Conservation (phyloP, 352 stramenopile species). For the Pythium apleroticum region DNA sequence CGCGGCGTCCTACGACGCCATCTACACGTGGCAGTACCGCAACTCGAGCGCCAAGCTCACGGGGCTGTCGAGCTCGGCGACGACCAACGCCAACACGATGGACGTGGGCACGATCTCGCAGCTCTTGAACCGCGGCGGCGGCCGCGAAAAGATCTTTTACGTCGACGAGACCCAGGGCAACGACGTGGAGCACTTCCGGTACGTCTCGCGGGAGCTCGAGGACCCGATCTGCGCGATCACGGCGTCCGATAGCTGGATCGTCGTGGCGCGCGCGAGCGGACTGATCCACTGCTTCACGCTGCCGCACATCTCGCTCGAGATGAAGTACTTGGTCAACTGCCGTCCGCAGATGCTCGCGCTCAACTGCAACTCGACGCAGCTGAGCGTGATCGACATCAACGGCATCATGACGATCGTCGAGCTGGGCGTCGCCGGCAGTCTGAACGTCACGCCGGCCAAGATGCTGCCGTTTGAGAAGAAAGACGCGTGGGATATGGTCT, state of each 20-base stretch:
- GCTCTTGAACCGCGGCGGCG: slow-evolving; percentile 57
- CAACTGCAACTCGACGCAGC: slow-evolving; percentile 87
- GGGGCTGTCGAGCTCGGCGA: slow-evolving; percentile 40
- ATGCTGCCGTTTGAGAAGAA: slow-evolving; percentile 85
- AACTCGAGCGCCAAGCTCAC: slow-evolving; percentile 79
- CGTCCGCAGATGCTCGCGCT: slow-evolving; percentile 78
- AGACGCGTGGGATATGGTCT: slow-evolving; percentile 91
- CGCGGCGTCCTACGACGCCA: slow-evolving; percentile 71
- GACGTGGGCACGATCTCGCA: slow-evolving; percentile 67
- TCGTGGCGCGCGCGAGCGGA: slow-evolving; percentile 80
- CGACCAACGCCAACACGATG: slow-evolving; percentile 35
- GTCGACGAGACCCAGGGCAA: slow-evolving; percentile 83
- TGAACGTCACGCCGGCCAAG: slow-evolving; percentile 66
- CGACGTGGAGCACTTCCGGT: slow-evolving; percentile 72
- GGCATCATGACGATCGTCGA: slow-evolving; percentile 89
- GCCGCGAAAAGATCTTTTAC: slow-evolving; percentile 90
- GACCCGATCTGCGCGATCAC: slow-evolving; percentile 88
- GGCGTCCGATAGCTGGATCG: slow-evolving; percentile 81
- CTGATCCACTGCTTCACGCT: slow-evolving; percentile 90
- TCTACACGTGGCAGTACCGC: slow-evolving; percentile 95
- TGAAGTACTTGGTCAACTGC: slow-evolving; percentile 87
- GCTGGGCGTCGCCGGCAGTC: slow-evolving; percentile 51
- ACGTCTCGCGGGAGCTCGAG: slow-evolving; percentile 62
- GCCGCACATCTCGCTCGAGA: slow-evolving; percentile 90
- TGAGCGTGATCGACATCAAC: slow-evolving; percentile 91